Evolutionary conservation across 2,329 filamentous ascomycete species (phyloP), one percentile per base, ranked within the genome.

Genomic region (Ilyonectria destructans): DNA sequence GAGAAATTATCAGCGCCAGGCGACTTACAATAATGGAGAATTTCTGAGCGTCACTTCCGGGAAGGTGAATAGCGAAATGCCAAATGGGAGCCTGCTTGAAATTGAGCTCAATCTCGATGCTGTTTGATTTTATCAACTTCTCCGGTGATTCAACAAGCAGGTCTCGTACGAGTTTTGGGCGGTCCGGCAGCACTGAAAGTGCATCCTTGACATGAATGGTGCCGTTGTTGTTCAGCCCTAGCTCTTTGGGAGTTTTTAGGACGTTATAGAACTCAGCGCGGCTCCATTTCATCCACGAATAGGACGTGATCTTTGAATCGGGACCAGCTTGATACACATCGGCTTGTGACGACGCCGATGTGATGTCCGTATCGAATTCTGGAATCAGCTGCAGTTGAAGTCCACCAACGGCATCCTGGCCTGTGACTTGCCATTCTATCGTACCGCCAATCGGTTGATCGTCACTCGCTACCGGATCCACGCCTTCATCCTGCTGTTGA

Each of bases 311-410:
- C 40, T 8, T n/a, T 17, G 15, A 17, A 43, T 43, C n/a, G 17
- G 40, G n/a, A 43, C 6, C 40, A 43, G 15, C 17, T 3, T 19
- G 15, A n/a, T 8, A 40, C 29, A 49, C 29, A 60, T 51, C n/a
- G 9, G 17, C 26, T 37, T 29, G 31, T 8, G 29, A 43, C 3
- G 40, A 8, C 8, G 40, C 40, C 17, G 40, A 43, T n/a, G 19
- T n/a, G 17, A n/a, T 43, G 40, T n/a, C 8, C 15, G 40, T 43
- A 9, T 60, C 45, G 33, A 37, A 51, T 21, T 48, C 15, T 29
- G 57, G 57, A 13, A 60, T 60, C 13, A 60, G 31, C 31, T 60
- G 57, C 9, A 60, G 21, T 23, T 60, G 57, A 12, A 60, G 10
- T 12, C 57, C 57, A 13, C 57, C 46, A 40, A 51, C 31, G 15